phyloP scores from a whole-genome alignment of 2,329 filamentous ascomycete genomes.

The Ophiostoma montium region DNA sequence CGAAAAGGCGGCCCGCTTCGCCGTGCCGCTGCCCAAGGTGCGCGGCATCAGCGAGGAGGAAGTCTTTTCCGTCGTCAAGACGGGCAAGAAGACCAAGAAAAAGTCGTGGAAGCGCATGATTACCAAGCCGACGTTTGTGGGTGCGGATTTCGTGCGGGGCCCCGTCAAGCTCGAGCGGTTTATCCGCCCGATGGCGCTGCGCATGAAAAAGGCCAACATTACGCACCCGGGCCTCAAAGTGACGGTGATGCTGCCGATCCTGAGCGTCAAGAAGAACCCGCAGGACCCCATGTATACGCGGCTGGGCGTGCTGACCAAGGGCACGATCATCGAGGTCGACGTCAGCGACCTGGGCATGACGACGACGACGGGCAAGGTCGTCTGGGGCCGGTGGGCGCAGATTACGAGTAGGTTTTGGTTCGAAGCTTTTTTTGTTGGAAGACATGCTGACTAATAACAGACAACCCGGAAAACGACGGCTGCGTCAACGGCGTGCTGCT shows the following conservation, averaged over 20 bases:
- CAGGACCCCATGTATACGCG: conserved; percentile 85
- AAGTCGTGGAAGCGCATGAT: conserved; percentile 54
- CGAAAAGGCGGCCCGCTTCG: conserved; percentile 89
- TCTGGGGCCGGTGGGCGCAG: conserved; percentile 79
- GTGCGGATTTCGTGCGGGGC: conserved; percentile 73
- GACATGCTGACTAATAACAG: conserved; percentile 7
- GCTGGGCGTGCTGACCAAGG: conserved; percentile 65
- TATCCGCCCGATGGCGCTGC: conserved; percentile 31
- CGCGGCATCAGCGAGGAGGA: conserved; percentile 89
- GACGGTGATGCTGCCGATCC: conserved; percentile 74
- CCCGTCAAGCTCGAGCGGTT: conserved; percentile 64
- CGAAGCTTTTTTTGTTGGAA: too few relatives aligned
- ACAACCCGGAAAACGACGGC: conserved; percentile 16
- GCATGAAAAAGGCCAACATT: conserved; percentile 67
- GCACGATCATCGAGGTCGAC: conserved; percentile 74
- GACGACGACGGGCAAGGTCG: conserved; percentile 82
- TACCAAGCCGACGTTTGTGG: conserved; percentile 80
- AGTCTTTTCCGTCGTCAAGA: conserved; percentile 72
- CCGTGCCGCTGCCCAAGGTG: conserved; percentile 86
- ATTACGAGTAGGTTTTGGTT: conserved; percentile 36
- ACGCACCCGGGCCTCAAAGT: conserved; percentile 24
- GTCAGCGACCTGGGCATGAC: conserved; percentile 83
- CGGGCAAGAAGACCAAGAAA: conserved; percentile 53
- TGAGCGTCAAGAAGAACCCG: conserved; percentile 60
- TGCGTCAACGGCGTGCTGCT: conserved; percentile 13